Evolutionary conservation across 2,329 filamentous ascomycete species (phyloP).

Genomic region (Alternaria gansuensis): DNA sequence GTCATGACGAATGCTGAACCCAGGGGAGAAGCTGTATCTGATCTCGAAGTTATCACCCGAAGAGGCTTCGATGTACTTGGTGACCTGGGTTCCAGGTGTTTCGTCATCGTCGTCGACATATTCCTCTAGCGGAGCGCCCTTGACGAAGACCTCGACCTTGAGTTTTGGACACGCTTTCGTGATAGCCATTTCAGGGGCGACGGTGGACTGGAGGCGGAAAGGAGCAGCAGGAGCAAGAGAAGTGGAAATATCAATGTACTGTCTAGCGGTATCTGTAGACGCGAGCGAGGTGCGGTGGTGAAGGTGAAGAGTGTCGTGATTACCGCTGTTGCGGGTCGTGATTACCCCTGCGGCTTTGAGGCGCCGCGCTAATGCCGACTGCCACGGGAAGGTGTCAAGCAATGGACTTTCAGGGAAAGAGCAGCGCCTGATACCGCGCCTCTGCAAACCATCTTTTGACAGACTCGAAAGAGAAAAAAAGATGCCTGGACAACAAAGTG

Average conservation of each 20-base stretch:
- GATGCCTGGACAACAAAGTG: not conserved
- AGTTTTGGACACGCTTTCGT: slow-evolving; percentile 21
- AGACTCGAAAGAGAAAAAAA: not conserved
- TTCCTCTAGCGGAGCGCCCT: slow-evolving; percentile 34
- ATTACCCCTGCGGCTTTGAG: not conserved
- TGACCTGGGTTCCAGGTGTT: slow-evolving; percentile 12
- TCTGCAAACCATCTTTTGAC: not conserved
- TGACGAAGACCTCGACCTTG: slow-evolving; percentile 31
- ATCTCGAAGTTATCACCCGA: slow-evolving; percentile 26
- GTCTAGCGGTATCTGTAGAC: too few species aligned
- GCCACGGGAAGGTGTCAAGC: slow-evolving; percentile 1
- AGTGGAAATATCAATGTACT: not conserved
- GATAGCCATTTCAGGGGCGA: slow-evolving; percentile 33
- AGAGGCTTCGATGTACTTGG: slow-evolving; percentile 46
- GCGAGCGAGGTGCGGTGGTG: not conserved
- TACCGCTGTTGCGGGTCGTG: not conserved
- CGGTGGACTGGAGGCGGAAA: not conserved
- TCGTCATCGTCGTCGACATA: slow-evolving; percentile 39
- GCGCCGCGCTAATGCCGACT: not conserved
- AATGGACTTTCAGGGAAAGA: not conserved
- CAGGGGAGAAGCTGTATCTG: slow-evolving; percentile 1
- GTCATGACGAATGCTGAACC: not conserved
- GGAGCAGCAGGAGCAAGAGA: not conserved
- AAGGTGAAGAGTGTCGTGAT: not conserved
- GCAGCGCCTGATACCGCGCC: not conserved